These are phyloP conservation scores for Carpinus fangiana DNA, from an alignment of 306 rosid genomes.

Conservation along the genomic window DNA sequence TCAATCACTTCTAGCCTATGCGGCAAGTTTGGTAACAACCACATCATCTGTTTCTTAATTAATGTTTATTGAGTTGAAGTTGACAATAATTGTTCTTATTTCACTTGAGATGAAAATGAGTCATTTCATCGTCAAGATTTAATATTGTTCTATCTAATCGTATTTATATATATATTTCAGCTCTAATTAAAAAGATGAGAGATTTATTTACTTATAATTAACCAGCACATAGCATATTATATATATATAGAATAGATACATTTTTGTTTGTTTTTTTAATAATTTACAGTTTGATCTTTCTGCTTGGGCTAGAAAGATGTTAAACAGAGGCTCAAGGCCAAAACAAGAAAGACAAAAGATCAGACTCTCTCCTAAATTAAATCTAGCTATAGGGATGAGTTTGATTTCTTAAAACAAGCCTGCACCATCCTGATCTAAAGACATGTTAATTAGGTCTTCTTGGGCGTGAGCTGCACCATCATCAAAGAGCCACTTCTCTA, in stretches of 20 bases:
- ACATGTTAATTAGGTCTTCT: conserved; percentile 54
- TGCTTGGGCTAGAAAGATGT: conserved; percentile 7
- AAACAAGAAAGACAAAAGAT: not conserved
- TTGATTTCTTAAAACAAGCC: conserved; percentile 37
- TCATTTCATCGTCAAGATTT: too few species aligned
- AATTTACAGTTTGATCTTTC: not conserved
- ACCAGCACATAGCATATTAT: not conserved
- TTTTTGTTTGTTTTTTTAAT: too few species aligned
- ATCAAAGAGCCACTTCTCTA: conserved; percentile 88
- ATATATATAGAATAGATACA: too few species aligned
- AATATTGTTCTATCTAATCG: too few species aligned
- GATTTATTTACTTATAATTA: not conserved
- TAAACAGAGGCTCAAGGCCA: conserved; percentile 2
- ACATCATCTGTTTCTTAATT: not conserved
- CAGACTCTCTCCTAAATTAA: not conserved
- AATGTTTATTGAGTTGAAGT: not conserved
- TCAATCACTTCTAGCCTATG: too few species aligned
- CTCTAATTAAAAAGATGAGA: not conserved
- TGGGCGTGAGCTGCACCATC: conserved; percentile 59
- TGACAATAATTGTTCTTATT: not conserved
- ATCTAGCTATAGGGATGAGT: not conserved
- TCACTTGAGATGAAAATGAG: not conserved
- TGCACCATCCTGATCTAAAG: conserved; percentile 43
- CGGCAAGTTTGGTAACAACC: too few species aligned
- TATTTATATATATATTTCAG: too few species aligned